Percentiles rank a stretch among this genome's conserved stretches.
Conservation (phyloP, 2,329 filamentous ascomycete species). For the Phaeophleospora eucalypticola region DNA sequence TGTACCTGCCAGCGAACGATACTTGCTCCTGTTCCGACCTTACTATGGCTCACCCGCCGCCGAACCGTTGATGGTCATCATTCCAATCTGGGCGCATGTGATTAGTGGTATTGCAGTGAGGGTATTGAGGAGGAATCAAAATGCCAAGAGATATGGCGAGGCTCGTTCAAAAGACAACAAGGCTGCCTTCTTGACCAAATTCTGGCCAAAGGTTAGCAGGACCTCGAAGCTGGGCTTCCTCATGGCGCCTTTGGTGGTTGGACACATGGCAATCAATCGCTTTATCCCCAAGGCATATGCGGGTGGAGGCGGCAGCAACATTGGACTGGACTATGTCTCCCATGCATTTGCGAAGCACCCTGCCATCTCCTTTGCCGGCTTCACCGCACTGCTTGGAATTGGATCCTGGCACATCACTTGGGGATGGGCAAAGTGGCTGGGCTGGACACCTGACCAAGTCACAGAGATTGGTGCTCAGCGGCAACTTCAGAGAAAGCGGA, state of each 20-base stretch:
- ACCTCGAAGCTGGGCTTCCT: conserved; percentile 70
- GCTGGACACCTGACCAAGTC: conserved; percentile 56
- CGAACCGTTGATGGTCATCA: conserved; percentile 73
- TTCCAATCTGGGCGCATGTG: conserved; percentile 73
- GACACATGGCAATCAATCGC: conserved; percentile 74
- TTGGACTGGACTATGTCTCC: conserved; percentile 76
- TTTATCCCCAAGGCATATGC: conserved; percentile 63
- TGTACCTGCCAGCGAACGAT: conserved; percentile 71
- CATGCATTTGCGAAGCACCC: conserved; percentile 78
- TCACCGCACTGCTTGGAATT: conserved; percentile 61
- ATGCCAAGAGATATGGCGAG: conserved; percentile 70
- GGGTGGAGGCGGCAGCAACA: conserved; percentile 80
- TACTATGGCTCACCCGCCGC: conserved; percentile 81
- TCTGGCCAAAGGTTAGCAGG: conserved; percentile 68
- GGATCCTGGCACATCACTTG: conserved; percentile 77
- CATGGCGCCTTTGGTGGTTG: conserved; percentile 60
- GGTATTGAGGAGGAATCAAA: conserved; percentile 67
- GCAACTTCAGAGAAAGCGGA: conserved; percentile 55
- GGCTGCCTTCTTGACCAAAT: conserved; percentile 30
- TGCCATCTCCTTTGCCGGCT: conserved; percentile 62
- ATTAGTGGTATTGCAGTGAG: conserved; percentile 72
- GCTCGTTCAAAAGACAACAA: conserved; percentile 48
- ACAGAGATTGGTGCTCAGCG: conserved; percentile 47
- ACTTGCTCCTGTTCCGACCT: conserved; percentile 84
- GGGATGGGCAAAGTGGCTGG: conserved; percentile 80